Conservation (phyloP, 495 filamentous ascomycete genomes). For the Immersiella caudata region DNA sequence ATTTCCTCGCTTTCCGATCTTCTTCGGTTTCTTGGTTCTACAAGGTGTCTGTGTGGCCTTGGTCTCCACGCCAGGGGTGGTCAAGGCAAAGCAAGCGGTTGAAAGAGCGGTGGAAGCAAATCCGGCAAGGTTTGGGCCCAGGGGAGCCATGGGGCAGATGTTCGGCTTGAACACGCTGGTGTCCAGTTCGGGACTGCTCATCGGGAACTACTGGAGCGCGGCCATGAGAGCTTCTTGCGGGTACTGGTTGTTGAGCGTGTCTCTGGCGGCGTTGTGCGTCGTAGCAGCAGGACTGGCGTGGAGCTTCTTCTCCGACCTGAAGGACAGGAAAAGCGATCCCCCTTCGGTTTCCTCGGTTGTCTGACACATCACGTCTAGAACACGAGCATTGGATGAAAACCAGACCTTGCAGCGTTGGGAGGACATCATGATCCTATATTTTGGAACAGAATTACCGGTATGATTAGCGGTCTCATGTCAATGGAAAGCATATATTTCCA, state of each 20-base stretch:
- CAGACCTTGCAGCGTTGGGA: background rate
- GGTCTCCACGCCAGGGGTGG: constrained; percentile 17
- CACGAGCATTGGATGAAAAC: background rate
- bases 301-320: constrained; percentile 10
- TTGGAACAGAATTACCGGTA: background rate
- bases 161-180: constrained; percentile 20
- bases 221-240: constrained; percentile 4
- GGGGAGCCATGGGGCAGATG: constrained; percentile 21
- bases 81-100: constrained; percentile 21
- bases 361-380: background rate
- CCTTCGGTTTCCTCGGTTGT: background rate
- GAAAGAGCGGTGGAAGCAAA: constrained; percentile 5
- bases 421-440: background rate
- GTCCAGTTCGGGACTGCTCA: constrained; percentile 16
- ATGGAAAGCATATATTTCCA: background rate
- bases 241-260: constrained; percentile 13
- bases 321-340: background rate
- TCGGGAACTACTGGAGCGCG: constrained; percentile 14
- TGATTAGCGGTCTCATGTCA: background rate
- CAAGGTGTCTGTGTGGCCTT: constrained; percentile 17
- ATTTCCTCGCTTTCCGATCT: constrained; percentile 1
- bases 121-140: constrained; percentile 14
- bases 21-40: constrained; percentile 4
- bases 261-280: constrained; percentile 6
- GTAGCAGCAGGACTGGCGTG: constrained; percentile 10